These are phyloP conservation scores for Phlebopus sp. DNA, from an alignment of 1,284 basidiomycete genomes.

Conservation along the genomic window DNA sequence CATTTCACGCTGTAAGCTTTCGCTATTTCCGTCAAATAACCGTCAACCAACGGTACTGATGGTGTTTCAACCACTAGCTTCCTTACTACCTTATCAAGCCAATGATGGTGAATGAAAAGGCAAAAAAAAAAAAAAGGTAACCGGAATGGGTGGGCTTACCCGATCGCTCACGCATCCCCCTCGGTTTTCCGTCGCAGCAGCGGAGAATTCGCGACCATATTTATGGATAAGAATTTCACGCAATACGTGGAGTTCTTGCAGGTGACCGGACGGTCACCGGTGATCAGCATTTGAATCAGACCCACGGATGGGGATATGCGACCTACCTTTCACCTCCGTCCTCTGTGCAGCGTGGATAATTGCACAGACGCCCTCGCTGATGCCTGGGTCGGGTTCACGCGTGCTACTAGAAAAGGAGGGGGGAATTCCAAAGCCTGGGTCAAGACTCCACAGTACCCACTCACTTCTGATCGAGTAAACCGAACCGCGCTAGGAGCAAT, in stretches of 20 bases:
- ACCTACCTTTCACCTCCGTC: slow-evolving; percentile 83
- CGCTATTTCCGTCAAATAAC: slow-evolving; percentile 86
- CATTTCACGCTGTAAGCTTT: slow-evolving; percentile 83
- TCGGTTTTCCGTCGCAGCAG: slow-evolving; percentile 79
- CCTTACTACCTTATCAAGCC: slow-evolving; percentile 52
- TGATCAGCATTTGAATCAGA: slow-evolving; percentile 6
- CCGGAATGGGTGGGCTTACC: slow-evolving; percentile 42
- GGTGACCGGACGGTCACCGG: slow-evolving; percentile 4
- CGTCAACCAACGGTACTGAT: slow-evolving; percentile 73
- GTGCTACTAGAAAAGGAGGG: slow-evolving; percentile 42
- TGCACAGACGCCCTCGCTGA: slow-evolving; percentile 73
- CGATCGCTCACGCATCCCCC: slow-evolving; percentile 77
- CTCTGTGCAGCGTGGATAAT: slow-evolving; percentile 90
- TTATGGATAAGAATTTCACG: slow-evolving; percentile 95
- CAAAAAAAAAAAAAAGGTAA: slow-evolving; percentile 1
- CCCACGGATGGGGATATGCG: slow-evolving; percentile 1
- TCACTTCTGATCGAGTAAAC: slow-evolving; percentile 82
- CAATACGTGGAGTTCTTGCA: slow-evolving; percentile 81
- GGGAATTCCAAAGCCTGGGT: slow-evolving; percentile 1
- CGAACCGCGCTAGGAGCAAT: slow-evolving; percentile 89
- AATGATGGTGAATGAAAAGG: not conserved
- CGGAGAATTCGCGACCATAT: slow-evolving; percentile 82
- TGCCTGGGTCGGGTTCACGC: slow-evolving; percentile 79
- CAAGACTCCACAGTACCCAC: slow-evolving; percentile 23
- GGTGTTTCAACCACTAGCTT: slow-evolving; percentile 76